Conservation (phyloP, 768 basidiomycete species). For the Naganishia antarctica region DNA sequence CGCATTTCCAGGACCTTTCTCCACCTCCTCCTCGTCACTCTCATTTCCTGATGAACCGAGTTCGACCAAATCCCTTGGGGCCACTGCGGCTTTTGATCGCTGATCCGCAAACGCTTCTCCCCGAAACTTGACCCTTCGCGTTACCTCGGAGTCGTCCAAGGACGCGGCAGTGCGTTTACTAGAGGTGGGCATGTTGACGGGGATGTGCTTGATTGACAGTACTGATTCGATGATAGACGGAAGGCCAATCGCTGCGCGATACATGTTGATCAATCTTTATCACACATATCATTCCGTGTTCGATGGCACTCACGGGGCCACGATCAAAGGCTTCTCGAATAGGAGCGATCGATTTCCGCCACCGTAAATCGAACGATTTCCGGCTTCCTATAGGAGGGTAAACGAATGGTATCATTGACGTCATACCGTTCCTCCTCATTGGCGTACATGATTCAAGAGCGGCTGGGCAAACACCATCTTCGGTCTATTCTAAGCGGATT, state of each 20-base stretch:
- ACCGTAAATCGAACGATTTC: background rate
- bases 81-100: too few relatives aligned
- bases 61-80: too few relatives aligned
- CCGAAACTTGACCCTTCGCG: slow-evolving; percentile 8
- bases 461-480: too few relatives aligned
- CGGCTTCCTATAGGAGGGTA: background rate
- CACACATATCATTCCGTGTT: too few relatives aligned
- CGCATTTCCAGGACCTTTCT: background rate
- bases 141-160: background rate
- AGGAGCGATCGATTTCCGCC: slow-evolving; percentile 20
- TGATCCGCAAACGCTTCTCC: too few relatives aligned
- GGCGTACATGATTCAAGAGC: too few relatives aligned
- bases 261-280: too few relatives aligned
- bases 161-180: slow-evolving; percentile 1
- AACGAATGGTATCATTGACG: too few relatives aligned
- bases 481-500: background rate
- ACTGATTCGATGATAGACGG: background rate
- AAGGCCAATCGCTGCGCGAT: too few relatives aligned
- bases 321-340: background rate
- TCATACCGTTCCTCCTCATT: too few relatives aligned
- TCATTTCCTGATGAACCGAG: background rate
- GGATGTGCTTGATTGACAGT: background rate
- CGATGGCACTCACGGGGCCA: too few relatives aligned
- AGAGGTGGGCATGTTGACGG: background rate
- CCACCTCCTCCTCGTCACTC: background rate